phyloP scores from a whole-genome alignment of 768 basidiomycete genomes.

The Tricholoma terreum region DNA sequence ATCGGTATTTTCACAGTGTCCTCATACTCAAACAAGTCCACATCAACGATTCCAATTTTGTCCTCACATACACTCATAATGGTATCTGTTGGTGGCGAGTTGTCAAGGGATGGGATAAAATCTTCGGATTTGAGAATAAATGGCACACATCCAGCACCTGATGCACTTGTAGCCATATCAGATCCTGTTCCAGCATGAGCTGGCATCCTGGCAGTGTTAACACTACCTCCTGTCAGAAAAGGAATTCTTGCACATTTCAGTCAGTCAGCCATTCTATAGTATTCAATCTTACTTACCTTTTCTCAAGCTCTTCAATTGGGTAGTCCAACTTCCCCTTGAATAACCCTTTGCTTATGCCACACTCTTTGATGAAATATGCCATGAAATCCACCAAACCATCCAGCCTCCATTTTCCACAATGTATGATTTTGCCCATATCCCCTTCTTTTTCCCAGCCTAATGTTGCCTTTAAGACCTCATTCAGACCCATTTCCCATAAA shows the following conservation, averaged over 20 bases:
- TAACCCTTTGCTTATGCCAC: conserved; percentile 17
- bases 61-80: too few relatives aligned
- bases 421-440: conserved; percentile 12
- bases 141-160: too few relatives aligned
- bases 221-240: too few relatives aligned
- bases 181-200: too few relatives aligned
- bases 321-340: conserved; percentile 24
- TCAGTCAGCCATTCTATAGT: too few relatives aligned
- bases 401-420: conserved; percentile 16
- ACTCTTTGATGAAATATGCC: conserved; percentile 16
- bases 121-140: too few relatives aligned
- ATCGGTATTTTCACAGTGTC: neutral
- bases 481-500: neutral
- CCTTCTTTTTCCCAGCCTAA: conserved; percentile 22
- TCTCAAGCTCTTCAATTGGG: conserved; percentile 15
- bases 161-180: too few relatives aligned
- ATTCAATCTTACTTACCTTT: conserved; percentile 14
- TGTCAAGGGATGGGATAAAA: too few relatives aligned
- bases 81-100: too few relatives aligned
- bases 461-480: neutral
- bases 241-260: too few relatives aligned
- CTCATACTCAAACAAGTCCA: neutral
- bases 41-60: too few relatives aligned
- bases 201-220: too few relatives aligned
- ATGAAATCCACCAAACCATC: conserved; percentile 17